Conservation (phyloP, 495 filamentous ascomycete genomes). For the Neurospora hispaniola region DNA sequence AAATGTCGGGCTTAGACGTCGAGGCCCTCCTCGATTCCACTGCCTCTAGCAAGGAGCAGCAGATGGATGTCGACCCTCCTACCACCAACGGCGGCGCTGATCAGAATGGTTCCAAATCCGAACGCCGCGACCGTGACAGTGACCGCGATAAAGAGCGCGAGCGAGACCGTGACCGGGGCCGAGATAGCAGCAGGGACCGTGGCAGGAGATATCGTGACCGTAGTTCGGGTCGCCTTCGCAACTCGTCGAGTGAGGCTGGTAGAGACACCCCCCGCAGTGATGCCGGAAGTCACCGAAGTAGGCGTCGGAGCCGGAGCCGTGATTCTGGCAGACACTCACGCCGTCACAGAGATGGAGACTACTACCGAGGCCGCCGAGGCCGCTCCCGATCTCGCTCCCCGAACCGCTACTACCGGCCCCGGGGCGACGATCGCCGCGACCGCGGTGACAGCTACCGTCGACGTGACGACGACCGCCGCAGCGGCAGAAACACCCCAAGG, state of each 20-base stretch:
- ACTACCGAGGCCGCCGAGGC: slow-evolving; percentile 53
- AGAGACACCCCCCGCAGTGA: slow-evolving; percentile 64
- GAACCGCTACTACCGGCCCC: slow-evolving; percentile 66
- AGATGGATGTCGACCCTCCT: neutral
- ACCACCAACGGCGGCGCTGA: slow-evolving; percentile 30
- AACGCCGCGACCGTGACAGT: slow-evolving; percentile 26
- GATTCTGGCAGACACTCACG: slow-evolving; percentile 71
- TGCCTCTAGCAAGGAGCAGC: slow-evolving; percentile 42
- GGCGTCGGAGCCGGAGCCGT: slow-evolving; percentile 71
- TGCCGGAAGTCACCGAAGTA: slow-evolving; percentile 75
- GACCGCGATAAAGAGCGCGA: slow-evolving; percentile 26
- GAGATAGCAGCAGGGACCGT: slow-evolving; percentile 49
- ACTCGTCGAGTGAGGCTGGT: slow-evolving; percentile 28
- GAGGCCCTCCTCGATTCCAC: slow-evolving; percentile 91
- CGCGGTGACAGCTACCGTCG: slow-evolving; percentile 39
- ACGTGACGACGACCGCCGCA: slow-evolving; percentile 42
- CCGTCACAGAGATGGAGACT: slow-evolving; percentile 70
- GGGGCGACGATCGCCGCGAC: slow-evolving; percentile 42
- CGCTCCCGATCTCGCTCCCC: slow-evolving; percentile 70
- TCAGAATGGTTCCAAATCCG: slow-evolving; percentile 40
- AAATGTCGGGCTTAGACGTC: slow-evolving; percentile 85
- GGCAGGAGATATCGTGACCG: slow-evolving; percentile 60
- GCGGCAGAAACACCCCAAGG: slow-evolving; percentile 36
- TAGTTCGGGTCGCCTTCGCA: slow-evolving; percentile 40
- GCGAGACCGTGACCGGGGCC: slow-evolving; percentile 39